Evolutionary conservation across 495 filamentous ascomycete species (phyloP).

Genomic region (Beverwykella pulmonaria): DNA sequence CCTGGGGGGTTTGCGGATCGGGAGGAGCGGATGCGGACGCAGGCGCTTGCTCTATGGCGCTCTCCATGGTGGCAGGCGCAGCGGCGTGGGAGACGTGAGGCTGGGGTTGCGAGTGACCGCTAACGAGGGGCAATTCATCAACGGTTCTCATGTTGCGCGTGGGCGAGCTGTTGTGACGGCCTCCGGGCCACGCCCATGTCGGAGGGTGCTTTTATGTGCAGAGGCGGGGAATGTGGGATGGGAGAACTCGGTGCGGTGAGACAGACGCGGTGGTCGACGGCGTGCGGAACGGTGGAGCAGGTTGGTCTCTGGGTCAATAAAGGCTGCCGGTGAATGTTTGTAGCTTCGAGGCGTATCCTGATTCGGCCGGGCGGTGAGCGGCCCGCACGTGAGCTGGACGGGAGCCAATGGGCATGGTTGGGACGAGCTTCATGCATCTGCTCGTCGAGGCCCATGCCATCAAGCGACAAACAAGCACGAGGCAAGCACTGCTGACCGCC

Average conservation of each 20-base stretch:
- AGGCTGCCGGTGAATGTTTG: slow-evolving; percentile 12
- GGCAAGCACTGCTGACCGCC: background rate
- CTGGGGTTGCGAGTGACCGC: slow-evolving; percentile 21
- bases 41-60: background rate
- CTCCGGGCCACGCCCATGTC: slow-evolving; percentile 28
- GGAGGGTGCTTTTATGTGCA: slow-evolving; percentile 1
- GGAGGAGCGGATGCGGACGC: slow-evolving; percentile 18
- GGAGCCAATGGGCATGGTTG: background rate
- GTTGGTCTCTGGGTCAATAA: background rate
- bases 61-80: slow-evolving; percentile 12
- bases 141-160: slow-evolving; percentile 32
- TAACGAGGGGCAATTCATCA: slow-evolving; percentile 29
- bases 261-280: background rate
- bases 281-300: background rate
- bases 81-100: slow-evolving; percentile 22
- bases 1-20: slow-evolving; percentile 10
- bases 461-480: background rate
- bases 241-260: background rate
- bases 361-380: background rate
- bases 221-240: background rate
- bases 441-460: background rate
- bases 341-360: background rate
- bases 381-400: background rate
- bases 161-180: slow-evolving; percentile 16
- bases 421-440: background rate